These are phyloP conservation scores for Cladochytrium replicatum DNA, from an alignment of 192 early-diverging fungal genomes.

Conservation along the genomic window DNA sequence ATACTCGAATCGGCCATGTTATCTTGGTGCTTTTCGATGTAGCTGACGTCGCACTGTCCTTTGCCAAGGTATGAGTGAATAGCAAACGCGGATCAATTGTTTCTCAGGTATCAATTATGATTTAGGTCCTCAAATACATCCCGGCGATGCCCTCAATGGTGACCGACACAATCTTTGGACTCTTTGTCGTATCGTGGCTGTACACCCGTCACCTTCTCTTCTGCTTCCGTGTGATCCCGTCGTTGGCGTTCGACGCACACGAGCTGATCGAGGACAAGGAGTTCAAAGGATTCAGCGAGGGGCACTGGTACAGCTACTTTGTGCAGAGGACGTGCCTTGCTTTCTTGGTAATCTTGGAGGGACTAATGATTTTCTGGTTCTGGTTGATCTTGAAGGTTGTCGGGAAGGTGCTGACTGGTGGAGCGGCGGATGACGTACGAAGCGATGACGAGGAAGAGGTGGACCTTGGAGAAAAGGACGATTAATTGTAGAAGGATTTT, in stretches of 20 bases:
- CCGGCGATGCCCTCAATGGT: slow-evolving; percentile 41
- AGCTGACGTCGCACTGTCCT: slow-evolving; percentile 63
- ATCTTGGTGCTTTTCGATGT: slow-evolving; percentile 70
- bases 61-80: slow-evolving; percentile 49
- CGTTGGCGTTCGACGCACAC: no score
- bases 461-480: not conserved
- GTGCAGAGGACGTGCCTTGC: slow-evolving; percentile 26
- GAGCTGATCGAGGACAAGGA: no score
- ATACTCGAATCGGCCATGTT: slow-evolving; percentile 68
- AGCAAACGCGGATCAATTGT: not conserved
- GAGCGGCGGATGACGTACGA: slow-evolving; percentile 59
- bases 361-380: slow-evolving; percentile 71
- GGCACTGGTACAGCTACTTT: no score
- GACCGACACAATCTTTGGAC: slow-evolving; percentile 61
- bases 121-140: slow-evolving; percentile 53
- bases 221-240: slow-evolving; percentile 40
- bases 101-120: not conserved
- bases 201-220: slow-evolving; percentile 53
- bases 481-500: no score
- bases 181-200: slow-evolving; percentile 69
- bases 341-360: slow-evolving; percentile 52
- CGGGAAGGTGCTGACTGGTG: slow-evolving; percentile 51
- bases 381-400: slow-evolving; percentile 57
- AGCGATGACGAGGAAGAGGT: slow-evolving; percentile 31
- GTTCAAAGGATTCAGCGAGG: no score